Evolutionary conservation across 352 stramenopile species (phyloP).

Genomic region (Globisporangium middletonii): DNA sequence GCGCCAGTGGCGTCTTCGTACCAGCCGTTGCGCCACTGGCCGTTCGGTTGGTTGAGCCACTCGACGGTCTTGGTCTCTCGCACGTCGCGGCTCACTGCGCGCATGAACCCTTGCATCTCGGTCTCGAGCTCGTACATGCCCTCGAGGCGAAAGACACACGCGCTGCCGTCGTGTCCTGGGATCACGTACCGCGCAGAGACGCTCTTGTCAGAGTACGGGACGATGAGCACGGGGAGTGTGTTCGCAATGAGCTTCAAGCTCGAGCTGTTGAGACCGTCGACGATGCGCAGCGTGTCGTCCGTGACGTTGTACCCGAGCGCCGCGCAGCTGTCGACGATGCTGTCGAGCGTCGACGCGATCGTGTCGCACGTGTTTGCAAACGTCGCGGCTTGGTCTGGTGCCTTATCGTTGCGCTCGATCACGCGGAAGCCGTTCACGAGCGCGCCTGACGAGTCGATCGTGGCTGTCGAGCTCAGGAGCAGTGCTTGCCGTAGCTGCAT

Average conservation of each 20-base stretch:
- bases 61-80: conserved; percentile 12
- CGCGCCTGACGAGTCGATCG: conserved; percentile 9
- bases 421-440: conserved; percentile 12
- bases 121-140: conserved; percentile 14
- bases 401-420: conserved; percentile 6
- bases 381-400: neutral
- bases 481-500: conserved; percentile 8
- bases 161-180: conserved; percentile 18
- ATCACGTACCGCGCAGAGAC: conserved; percentile 13
- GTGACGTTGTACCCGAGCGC: conserved; percentile 25
- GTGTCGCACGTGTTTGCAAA: conserved; percentile 15
- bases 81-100: conserved; percentile 8
- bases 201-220: conserved; percentile 19
- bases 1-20: conserved; percentile 13
- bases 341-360: conserved; percentile 19
- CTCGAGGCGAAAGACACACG: conserved; percentile 22
- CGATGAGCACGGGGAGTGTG: conserved; percentile 23
- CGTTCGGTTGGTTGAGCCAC: conserved; percentile 4
- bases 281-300: conserved; percentile 20
- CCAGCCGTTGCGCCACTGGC: conserved; percentile 28
- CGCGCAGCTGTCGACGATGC: conserved; percentile 19
- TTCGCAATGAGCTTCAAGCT: conserved; percentile 11
- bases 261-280: conserved; percentile 13
- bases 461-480: neutral
- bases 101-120: conserved; percentile 8